phyloP scores from a whole-genome alignment of 331 rosid species.

The Prunus yedoensis region DNA sequence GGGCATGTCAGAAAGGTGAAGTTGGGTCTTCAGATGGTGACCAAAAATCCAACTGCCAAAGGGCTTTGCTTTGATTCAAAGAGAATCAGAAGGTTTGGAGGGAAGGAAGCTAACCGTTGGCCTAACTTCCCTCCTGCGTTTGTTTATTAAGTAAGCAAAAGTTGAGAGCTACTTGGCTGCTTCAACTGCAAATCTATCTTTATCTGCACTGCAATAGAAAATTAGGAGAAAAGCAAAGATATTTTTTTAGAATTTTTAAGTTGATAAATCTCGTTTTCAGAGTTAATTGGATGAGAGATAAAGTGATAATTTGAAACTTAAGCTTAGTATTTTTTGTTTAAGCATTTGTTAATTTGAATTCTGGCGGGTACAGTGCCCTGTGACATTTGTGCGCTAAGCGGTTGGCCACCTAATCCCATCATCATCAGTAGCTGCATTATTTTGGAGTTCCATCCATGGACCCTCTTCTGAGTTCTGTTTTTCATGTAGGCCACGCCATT shows the following conservation, averaged over 20 bases:
- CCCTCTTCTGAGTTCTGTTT: conserved; percentile 22
- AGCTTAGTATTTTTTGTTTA: conserved; percentile 1
- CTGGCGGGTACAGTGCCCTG: conserved; percentile 47
- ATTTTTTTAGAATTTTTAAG: neutral
- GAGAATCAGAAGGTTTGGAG: conserved; percentile 70
- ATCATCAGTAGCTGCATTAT: conserved; percentile 17
- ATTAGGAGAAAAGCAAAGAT: conserved; percentile 18
- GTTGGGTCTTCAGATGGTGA: conserved; percentile 77
- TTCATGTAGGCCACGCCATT: conserved; percentile 26
- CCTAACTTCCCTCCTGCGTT: conserved; percentile 60
- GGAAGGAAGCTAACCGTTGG: conserved; percentile 79
- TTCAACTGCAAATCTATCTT: conserved; percentile 30
- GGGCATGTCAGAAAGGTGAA: conserved; percentile 66
- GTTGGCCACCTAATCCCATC: conserved; percentile 63
- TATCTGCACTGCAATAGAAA: conserved; percentile 5
- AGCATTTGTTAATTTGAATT: conserved; percentile 42
- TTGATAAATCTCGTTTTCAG: conserved; percentile 26
- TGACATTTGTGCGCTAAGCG: neutral
- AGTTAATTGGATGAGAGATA: conserved; percentile 46
- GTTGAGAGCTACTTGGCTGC: conserved; percentile 33
- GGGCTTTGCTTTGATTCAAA: conserved; percentile 69
- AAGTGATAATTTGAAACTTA: conserved; percentile 19
- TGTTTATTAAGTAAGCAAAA: conserved; percentile 49
- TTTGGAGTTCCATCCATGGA: conserved; percentile 17
- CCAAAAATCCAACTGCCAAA: conserved; percentile 62